phyloP scores from a whole-genome alignment of 129 eudicot species.

The Dittrichia graveolens region DNA sequence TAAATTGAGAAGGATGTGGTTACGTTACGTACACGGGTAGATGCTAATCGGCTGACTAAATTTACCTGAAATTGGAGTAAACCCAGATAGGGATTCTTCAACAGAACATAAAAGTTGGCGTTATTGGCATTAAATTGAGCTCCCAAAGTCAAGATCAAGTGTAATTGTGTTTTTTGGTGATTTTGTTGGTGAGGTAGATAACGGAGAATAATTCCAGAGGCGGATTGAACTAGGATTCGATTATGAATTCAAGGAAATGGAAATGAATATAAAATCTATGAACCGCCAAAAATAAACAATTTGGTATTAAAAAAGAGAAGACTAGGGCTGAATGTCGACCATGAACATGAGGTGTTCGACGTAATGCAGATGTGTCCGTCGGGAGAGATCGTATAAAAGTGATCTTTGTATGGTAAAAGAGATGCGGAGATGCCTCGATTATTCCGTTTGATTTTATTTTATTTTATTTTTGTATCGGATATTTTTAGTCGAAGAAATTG shows the following conservation, averaged over 20 bases:
- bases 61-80: conserved; percentile 30
- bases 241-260: conserved; percentile 35
- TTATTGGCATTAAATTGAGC: conserved; percentile 14
- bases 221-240: conserved; percentile 31
- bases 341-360: conserved; percentile 24
- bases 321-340: conserved; percentile 21
- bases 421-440: conserved; percentile 39
- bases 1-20: conserved; percentile 16
- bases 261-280: conserved; percentile 19
- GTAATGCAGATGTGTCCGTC: conserved; percentile 19
- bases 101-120: neutral
- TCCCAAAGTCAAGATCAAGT: conserved; percentile 18
- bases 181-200: conserved; percentile 2
- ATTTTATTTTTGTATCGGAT: neutral
- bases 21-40: conserved; percentile 13
- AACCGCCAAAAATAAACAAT: conserved; percentile 29
- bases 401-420: conserved; percentile 1
- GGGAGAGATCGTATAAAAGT: conserved; percentile 23
- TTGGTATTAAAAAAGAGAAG: neutral
- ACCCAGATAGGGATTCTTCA: conserved; percentile 22
- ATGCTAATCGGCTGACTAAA: conserved; percentile 15
- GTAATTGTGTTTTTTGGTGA: conserved; percentile 9
- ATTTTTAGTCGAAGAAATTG: too few relatives aligned
- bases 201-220: conserved; percentile 24
- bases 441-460: conserved; percentile 24